Conservation (phyloP, 2,329 filamentous ascomycete genomes). For the Exophiala phaeomuriformis region DNA sequence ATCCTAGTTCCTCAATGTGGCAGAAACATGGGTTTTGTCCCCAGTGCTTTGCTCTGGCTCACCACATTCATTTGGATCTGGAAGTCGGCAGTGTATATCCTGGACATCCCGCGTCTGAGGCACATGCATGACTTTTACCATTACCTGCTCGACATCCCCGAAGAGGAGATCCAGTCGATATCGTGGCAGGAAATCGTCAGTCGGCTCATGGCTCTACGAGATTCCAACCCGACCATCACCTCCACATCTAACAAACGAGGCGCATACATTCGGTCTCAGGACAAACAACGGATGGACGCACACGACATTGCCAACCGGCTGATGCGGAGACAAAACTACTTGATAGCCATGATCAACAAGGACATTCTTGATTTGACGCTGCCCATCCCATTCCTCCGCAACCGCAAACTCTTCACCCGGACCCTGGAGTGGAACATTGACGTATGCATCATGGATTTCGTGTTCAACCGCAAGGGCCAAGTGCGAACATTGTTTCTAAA, state of each 20-base stretch:
- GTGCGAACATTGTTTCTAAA: conserved; percentile 80
- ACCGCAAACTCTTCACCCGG: conserved; percentile 75
- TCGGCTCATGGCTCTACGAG: conserved; percentile 73
- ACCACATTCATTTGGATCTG: conserved; percentile 80
- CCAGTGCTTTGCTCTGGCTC: conserved; percentile 74
- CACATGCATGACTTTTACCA: conserved; percentile 81
- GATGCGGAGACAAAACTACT: conserved; percentile 94
- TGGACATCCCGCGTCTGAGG: conserved; percentile 65
- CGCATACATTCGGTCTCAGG: conserved; percentile 68
- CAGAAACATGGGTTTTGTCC: conserved; percentile 61
- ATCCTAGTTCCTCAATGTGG: conserved; percentile 70
- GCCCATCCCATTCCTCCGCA: conserved; percentile 72
- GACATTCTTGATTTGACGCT: conserved; percentile 83
- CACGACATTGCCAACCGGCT: conserved; percentile 94
- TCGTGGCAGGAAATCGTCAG: conserved; percentile 89
- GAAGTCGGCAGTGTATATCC: conserved; percentile 65
- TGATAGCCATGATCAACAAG: conserved; percentile 96
- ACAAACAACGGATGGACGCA: conserved; percentile 88
- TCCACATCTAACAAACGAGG: conserved; percentile 52
- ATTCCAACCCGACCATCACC: conserved; percentile 80
- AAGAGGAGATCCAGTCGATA: conserved; percentile 84
- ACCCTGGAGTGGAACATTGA: conserved; percentile 89
- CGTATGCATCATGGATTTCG: conserved; percentile 83
- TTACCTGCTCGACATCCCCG: conserved; percentile 72
- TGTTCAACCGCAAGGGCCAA: conserved; percentile 84